These are phyloP conservation scores for Hemisphaericaspora xylofermentans DNA, from an alignment of 1,139 yeast genomes.

Conservation along the genomic window DNA sequence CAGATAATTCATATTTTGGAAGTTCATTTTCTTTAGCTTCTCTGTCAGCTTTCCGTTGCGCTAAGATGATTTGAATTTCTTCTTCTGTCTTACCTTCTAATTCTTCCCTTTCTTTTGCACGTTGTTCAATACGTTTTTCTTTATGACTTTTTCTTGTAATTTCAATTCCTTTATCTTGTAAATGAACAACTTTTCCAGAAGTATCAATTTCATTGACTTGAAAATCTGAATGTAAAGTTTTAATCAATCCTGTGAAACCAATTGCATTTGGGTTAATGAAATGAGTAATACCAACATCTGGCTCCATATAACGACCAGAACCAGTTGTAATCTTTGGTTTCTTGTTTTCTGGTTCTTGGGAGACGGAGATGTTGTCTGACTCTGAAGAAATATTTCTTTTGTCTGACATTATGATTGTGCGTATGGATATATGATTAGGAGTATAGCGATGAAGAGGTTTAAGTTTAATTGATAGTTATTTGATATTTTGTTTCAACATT, in stretches of 20 bases:
- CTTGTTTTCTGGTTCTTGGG: constrained; percentile 6
- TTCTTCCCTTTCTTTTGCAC: constrained; percentile 39
- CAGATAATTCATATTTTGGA: constrained; percentile 42
- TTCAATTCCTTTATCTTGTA: constrained; percentile 71
- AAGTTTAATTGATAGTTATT: neutral
- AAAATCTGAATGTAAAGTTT: constrained; percentile 92
- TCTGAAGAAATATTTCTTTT: constrained; percentile 3
- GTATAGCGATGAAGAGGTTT: neutral
- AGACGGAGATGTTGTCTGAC: neutral
- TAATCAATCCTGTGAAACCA: constrained; percentile 78
- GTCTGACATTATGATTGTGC: constrained; percentile 6
- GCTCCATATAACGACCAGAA: constrained; percentile 54
- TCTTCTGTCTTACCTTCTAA: constrained; percentile 34
- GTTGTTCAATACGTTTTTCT: constrained; percentile 49
- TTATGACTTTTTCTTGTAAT: constrained; percentile 46
- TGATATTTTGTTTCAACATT: neutral
- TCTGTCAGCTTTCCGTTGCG: constrained; percentile 24
- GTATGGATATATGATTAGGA: no score
- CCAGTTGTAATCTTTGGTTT: constrained; percentile 14
- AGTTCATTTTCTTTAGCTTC: constrained; percentile 21
- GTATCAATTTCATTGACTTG: constrained; percentile 82
- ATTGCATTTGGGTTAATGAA: constrained; percentile 53
- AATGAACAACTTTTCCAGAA: constrained; percentile 69
- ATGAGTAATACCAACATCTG: constrained; percentile 73
- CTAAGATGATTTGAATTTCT: constrained; percentile 33